Conservation (phyloP, 257 asterid species). For the Schizonepeta tenuifolia region DNA sequence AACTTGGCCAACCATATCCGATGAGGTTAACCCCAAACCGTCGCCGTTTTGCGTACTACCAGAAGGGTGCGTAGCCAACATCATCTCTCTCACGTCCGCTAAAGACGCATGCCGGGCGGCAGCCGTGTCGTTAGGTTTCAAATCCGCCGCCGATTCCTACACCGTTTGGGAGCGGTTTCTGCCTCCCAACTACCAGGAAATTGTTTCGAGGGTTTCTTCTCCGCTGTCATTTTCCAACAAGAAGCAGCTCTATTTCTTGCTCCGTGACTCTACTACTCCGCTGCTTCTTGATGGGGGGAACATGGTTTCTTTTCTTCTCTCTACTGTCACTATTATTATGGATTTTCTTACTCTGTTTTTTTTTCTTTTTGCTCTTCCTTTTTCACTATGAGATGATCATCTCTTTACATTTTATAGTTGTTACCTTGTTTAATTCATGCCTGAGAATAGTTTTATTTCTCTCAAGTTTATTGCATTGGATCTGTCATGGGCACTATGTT, state of each 20-base stretch:
- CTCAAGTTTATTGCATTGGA: no score
- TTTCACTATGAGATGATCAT: no score
- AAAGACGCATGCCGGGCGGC: conserved; percentile 43
- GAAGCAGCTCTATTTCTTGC: conserved; percentile 37
- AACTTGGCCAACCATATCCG: neutral
- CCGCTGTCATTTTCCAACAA: conserved; percentile 35
- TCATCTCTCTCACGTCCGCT: conserved; percentile 41
- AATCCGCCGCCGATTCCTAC: conserved; percentile 37
- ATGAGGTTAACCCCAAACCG: neutral
- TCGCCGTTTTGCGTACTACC: conserved; percentile 20
- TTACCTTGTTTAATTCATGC: no score
- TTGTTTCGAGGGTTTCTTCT: conserved; percentile 27
- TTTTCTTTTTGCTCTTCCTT: no score
- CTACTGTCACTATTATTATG: neutral
- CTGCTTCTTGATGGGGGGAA: conserved; percentile 40
- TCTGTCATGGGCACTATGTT: no score
- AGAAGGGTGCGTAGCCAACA: conserved; percentile 41
- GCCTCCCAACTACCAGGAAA: conserved; percentile 33
- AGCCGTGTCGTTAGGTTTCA: conserved; percentile 33
- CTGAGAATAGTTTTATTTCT: no score
- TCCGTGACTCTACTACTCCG: conserved; percentile 24
- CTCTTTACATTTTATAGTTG: neutral
- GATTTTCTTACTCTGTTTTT: neutral
- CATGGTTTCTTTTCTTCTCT: conserved; percentile 27
- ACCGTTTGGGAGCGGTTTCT: conserved; percentile 43